Percentiles rank a stretch among this genome's conserved stretches.
phyloP scores from a whole-genome alignment of 2,329 filamentous ascomycete genomes.

The Penicillium sp. region DNA sequence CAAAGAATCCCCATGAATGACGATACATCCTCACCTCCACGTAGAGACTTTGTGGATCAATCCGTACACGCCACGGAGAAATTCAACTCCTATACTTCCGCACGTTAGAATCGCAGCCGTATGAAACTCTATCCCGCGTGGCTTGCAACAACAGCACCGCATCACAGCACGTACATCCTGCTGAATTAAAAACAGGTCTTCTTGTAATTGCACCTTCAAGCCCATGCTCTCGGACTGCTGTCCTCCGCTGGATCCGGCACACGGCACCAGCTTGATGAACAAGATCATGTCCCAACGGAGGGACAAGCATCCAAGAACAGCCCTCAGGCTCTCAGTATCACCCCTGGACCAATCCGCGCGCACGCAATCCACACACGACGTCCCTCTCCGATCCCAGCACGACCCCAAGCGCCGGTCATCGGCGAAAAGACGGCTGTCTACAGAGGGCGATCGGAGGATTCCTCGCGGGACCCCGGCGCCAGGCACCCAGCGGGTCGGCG shows the following conservation, averaged over 20 bases:
- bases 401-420: conserved; percentile 23
- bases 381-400: background rate
- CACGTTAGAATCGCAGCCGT: background rate
- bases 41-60: background rate
- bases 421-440: conserved; percentile 11
- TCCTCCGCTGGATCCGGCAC: conserved; percentile 11
- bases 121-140: background rate
- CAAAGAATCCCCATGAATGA: background rate
- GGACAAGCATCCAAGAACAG: background rate
- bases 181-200: background rate
- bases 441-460: conserved; percentile 19
- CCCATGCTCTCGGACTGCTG: conserved; percentile 2
- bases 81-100: background rate
- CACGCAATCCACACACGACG: background rate
- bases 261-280: background rate
- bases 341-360: background rate
- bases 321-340: background rate
- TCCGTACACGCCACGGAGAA: background rate
- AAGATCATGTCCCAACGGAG: background rate
- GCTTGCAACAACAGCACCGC: background rate
- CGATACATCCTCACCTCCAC: background rate
- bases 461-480: background rate
- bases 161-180: background rate
- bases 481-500: no score
- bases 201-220: background rate